Evolutionary conservation across 2,329 filamentous ascomycete species (phyloP).

Genomic region (Aspergillus japonicus): DNA sequence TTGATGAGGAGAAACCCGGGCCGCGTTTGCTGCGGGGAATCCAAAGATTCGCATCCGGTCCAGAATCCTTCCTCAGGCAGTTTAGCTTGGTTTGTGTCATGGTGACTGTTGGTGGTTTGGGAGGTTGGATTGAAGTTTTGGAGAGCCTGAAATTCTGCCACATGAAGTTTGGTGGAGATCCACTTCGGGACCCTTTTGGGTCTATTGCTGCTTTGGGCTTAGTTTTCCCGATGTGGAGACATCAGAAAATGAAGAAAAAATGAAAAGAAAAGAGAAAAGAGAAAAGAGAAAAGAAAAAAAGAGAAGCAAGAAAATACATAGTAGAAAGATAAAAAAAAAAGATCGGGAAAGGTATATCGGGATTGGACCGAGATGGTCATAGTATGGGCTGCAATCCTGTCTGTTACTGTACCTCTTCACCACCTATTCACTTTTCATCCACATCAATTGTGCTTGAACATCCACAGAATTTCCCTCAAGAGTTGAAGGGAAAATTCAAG

Average conservation of each 20-base stretch:
- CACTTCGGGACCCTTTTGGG: conserved; percentile 13
- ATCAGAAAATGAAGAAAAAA: background rate
- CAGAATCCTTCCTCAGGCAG: conserved; percentile 25
- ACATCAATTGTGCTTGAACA: too few relatives aligned
- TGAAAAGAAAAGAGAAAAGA: background rate
- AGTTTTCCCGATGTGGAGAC: background rate
- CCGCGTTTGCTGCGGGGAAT: conserved; percentile 20
- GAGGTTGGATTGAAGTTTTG: background rate
- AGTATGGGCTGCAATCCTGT: too few relatives aligned
- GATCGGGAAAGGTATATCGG: background rate
- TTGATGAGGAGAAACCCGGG: conserved; percentile 14
- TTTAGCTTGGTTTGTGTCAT: conserved; percentile 13
- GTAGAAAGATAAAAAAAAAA: background rate
- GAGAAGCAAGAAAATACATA: background rate
- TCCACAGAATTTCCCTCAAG: too few relatives aligned
- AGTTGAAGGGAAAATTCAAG: background rate
- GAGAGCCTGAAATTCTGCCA: conserved; percentile 13
- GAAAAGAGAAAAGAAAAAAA: conserved; percentile 4
- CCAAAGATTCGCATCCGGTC: conserved; percentile 13
- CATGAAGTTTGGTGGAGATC: conserved; percentile 16
- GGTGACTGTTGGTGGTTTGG: conserved; percentile 15
- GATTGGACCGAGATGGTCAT: background rate
- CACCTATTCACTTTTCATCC: too few relatives aligned
- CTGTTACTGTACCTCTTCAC: too few relatives aligned
- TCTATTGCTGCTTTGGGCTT: conserved; percentile 9